Percentiles rank a stretch among this genome's conserved stretches.
phyloP scores from a whole-genome alignment of 768 basidiomycete genomes.

The Rickenella mellea region DNA sequence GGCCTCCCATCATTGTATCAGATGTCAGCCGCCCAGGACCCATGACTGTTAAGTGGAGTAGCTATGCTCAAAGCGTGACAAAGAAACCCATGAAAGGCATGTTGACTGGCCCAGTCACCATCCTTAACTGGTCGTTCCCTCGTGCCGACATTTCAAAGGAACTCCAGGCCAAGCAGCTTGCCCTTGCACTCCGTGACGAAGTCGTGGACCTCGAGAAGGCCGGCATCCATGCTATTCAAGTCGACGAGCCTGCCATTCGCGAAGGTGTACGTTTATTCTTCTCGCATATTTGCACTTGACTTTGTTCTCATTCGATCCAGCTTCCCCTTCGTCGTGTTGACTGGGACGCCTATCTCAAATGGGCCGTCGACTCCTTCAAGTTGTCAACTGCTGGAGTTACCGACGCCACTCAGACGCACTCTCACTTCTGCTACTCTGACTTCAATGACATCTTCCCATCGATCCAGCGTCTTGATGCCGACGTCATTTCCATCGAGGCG shows the following conservation, averaged over 20 bases:
- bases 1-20: slow-evolving; percentile 96
- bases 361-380: slow-evolving; percentile 99
- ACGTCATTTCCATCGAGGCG: slow-evolving; percentile 98
- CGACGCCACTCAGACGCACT: slow-evolving; percentile 93
- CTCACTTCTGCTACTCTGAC: slow-evolving; percentile 99
- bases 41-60: slow-evolving; percentile 96
- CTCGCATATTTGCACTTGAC: background rate
- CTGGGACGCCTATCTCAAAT: slow-evolving; percentile 93
- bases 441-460: slow-evolving; percentile 98
- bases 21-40: slow-evolving; percentile 88
- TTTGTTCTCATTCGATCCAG: slow-evolving; percentile 25
- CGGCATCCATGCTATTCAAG: slow-evolving; percentile 96
- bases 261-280: slow-evolving; percentile 65
- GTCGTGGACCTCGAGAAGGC: slow-evolving; percentile 95
- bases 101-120: slow-evolving; percentile 96
- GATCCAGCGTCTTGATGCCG: slow-evolving; percentile 93
- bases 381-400: slow-evolving; percentile 92
- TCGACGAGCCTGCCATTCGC: slow-evolving; percentile 99
- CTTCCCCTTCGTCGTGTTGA: slow-evolving; percentile 92
- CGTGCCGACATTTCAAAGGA: slow-evolving; percentile 95
- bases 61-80: slow-evolving; percentile 92
- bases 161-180: slow-evolving; percentile 96
- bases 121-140: slow-evolving; percentile 99
- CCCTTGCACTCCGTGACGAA: slow-evolving; percentile 95
- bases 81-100: slow-evolving; percentile 98